Evolutionary conservation across 2,329 filamentous ascomycete species (phyloP).

Genomic region (Dothistroma septosporum): DNA sequence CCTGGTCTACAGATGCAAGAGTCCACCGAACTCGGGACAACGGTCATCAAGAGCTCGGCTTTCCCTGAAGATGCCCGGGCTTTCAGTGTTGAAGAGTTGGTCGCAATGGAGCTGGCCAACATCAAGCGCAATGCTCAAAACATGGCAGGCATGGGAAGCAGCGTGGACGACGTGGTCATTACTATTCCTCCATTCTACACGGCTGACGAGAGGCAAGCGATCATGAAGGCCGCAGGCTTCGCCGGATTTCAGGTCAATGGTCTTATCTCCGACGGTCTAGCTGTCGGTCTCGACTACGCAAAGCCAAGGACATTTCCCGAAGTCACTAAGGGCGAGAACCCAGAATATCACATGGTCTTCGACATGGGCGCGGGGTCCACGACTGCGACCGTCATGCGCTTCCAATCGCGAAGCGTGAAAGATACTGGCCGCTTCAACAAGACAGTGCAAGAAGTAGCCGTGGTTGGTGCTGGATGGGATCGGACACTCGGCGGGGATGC

Average conservation of each 20-base stretch:
- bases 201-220: conserved; percentile 78
- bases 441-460: conserved; percentile 91
- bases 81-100: conserved; percentile 80
- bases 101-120: conserved; percentile 94
- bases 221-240: conserved; percentile 78
- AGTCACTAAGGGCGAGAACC: conserved; percentile 74
- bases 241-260: conserved; percentile 82
- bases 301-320: conserved; percentile 85
- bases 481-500: conserved; percentile 82
- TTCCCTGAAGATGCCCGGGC: conserved; percentile 62
- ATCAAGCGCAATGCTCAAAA: conserved; percentile 83
- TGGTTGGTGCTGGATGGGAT: conserved; percentile 84
- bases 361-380: conserved; percentile 97
- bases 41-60: conserved; percentile 74
- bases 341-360: conserved; percentile 89
- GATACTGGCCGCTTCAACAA: conserved; percentile 92
- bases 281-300: conserved; percentile 92
- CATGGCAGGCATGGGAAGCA: conserved; percentile 69
- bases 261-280: conserved; percentile 82
- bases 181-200: conserved; percentile 90
- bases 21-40: conserved; percentile 59
- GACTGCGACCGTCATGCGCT: conserved; percentile 82
- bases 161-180: conserved; percentile 77
- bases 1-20: conserved; percentile 69
- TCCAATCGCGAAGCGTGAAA: conserved; percentile 85